A percentile compares a stretch with the other conserved stretches of the same genome.
phyloP scores from a whole-genome alignment of 441 rosid species.

The Gossypium gossypioides region DNA sequence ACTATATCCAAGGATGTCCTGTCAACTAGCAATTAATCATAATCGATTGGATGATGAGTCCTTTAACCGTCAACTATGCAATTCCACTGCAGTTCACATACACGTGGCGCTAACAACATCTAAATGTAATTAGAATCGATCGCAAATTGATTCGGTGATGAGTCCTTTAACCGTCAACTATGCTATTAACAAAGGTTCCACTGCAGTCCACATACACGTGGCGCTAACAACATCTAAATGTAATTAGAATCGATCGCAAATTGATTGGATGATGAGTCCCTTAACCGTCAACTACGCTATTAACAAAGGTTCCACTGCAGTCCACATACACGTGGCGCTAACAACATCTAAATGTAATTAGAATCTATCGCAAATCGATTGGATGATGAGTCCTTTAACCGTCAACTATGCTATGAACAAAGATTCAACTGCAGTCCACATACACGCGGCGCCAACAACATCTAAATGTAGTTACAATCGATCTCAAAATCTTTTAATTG shows the following conservation, averaged over 20 bases:
- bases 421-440: not conserved
- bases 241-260: not conserved
- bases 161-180: not conserved
- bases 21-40: not conserved
- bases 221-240: not conserved
- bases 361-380: not conserved
- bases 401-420: not conserved
- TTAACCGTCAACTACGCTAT: not conserved
- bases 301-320: not conserved
- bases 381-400: not conserved
- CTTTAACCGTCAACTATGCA: not conserved
- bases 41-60: not conserved
- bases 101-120: not conserved
- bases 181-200: not conserved
- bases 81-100: not conserved
- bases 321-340: not conserved
- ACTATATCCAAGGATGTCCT: not conserved
- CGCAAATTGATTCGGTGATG: not conserved
- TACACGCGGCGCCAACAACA: not conserved
- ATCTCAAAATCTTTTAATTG: not conserved
- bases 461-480: not conserved
- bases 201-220: not conserved
- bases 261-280: not conserved
- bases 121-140: not conserved
- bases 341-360: slow-evolving; percentile 1